These are phyloP conservation scores for Boletus semigastroideus DNA, from an alignment of 1,284 basidiomycete species.

Conservation along the genomic window DNA sequence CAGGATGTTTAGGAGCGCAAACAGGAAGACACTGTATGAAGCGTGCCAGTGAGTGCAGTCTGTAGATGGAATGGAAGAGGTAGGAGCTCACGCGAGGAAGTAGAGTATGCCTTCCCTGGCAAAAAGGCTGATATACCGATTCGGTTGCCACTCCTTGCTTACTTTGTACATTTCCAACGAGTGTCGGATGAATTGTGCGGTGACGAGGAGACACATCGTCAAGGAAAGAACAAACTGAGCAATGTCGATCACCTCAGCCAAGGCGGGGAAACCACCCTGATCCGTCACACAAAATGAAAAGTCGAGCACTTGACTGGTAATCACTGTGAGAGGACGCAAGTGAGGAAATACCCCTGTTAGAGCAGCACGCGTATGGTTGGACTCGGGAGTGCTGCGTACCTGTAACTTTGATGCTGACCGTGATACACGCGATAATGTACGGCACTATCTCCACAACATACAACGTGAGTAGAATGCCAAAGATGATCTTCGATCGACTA, in stretches of 20 bases:
- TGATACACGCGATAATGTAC: background rate
- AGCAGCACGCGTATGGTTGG: background rate
- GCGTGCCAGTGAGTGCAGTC: background rate
- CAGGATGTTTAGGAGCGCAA: background rate
- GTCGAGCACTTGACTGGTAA: background rate
- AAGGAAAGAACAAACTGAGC: background rate
- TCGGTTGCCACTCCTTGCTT: background rate
- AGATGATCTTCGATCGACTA: conserved; percentile 1
- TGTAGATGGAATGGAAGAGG: no score
- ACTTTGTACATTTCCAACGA: background rate
- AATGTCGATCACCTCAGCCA: background rate
- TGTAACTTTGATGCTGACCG: background rate
- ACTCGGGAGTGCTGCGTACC: background rate
- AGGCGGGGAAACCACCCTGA: background rate
- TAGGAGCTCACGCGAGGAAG: conserved; percentile 1
- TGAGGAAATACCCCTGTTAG: background rate
- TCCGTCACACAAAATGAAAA: background rate
- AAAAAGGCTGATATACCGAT: conserved; percentile 4
- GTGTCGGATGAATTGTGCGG: background rate
- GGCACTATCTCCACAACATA: background rate
- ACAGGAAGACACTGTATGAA: background rate
- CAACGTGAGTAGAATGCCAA: conserved; percentile 6
- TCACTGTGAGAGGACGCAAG: background rate
- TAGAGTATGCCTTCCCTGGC: conserved; percentile 2
- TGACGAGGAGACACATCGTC: conserved; percentile 1